Base-by-base conservation (phyloP, 2,329 filamentous ascomycete genomes). In the Ceratocystis destructans region DNA sequence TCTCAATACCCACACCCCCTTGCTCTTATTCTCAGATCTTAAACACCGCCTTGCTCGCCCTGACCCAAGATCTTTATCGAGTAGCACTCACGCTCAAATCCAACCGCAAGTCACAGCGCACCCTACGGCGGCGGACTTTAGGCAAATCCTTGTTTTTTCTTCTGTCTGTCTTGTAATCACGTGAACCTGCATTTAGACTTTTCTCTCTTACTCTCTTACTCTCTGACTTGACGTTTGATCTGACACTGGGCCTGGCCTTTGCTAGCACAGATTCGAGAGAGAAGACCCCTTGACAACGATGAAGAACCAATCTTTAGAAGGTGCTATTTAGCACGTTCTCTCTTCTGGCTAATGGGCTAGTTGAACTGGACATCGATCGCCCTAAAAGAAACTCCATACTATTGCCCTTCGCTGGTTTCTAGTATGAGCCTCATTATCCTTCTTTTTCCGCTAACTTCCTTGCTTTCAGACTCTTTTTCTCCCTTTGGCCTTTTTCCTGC, bases 1-100 rank as follows among this genome's bases (percentile, higher is more conserved):
- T 22, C 20, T 48, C 5, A 48, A 12, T 22, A 8, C 48, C 22
- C n/a, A 22, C 48, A 3, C 48, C 12, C n/a, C 22, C n/a, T 22
- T 8, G 48, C 48, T n/a, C 8, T 50, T 50, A 48, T 22, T 10
- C 53, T 17, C 10, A 57, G 25, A 57, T 57, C 53, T 57, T 33
- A 25, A 57, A 8, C n/a, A 25, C 48, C n/a, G n/a, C 48, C 53
- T 57, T 28, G 53, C 10, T n/a, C 46, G 46, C 46, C 48, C 20
- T 50, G 48, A 20, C 53, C 53, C 53, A 57, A 57, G 53, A 57
- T 57, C 53, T 28, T 28, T 53, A 8, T 28, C 28, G 8, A 33
- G 53, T 31, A n/a, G 53, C 53, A 57, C 53, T 57, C 22, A 57
- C 53, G 17, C n/a, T 7, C 28, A 57, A 53, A 57, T 57, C 53